A percentile compares a stretch with the other conserved stretches of the same genome.
These are phyloP conservation scores for Nicotiana knightiana DNA, from an alignment of 257 asterid species.

Conservation along the genomic window DNA sequence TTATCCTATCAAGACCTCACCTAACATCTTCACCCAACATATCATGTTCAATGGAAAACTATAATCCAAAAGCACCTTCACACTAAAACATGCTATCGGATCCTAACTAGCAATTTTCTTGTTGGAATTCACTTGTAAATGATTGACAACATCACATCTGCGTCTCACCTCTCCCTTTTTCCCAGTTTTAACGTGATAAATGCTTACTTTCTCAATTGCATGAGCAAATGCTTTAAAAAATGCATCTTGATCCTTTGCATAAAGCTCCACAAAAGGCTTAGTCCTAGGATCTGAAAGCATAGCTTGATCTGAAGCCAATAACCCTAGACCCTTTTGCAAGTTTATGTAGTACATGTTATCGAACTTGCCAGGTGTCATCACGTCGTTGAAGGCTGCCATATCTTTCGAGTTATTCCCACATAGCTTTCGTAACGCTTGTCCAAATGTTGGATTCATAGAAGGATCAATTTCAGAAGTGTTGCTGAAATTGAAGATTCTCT, in stretches of 20 bases:
- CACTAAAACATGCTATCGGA: background rate
- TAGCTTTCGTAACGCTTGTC: constrained; percentile 32
- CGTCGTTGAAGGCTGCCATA: constrained; percentile 72
- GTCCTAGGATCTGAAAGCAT: constrained; percentile 56
- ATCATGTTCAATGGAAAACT: background rate
- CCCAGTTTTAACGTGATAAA: constrained; percentile 44
- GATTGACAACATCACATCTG: constrained; percentile 64
- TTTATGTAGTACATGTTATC: constrained; percentile 58
- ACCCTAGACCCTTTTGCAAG: constrained; percentile 48
- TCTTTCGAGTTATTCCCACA: constrained; percentile 44
- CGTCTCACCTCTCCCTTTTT: constrained; percentile 72
- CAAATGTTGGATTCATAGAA: constrained; percentile 48
- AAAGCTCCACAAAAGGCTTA: constrained; percentile 59
- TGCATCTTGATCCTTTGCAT: constrained; percentile 51
- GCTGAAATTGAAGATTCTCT: constrained; percentile 48
- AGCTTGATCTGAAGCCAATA: constrained; percentile 58
- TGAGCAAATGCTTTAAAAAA: constrained; percentile 51
- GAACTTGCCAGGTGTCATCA: constrained; percentile 77
- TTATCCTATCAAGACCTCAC: background rate
- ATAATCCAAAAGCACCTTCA: background rate
- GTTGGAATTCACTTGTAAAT: background rate
- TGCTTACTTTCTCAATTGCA: constrained; percentile 59
- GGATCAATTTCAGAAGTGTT: constrained; percentile 38
- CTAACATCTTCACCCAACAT: background rate
- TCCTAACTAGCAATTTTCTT: constrained; percentile 6